A percentile compares a stretch with the other conserved stretches of the same genome.
Evolutionary conservation across 148 eudicot species (phyloP).

Genomic region (Diospyros kaki): DNA sequence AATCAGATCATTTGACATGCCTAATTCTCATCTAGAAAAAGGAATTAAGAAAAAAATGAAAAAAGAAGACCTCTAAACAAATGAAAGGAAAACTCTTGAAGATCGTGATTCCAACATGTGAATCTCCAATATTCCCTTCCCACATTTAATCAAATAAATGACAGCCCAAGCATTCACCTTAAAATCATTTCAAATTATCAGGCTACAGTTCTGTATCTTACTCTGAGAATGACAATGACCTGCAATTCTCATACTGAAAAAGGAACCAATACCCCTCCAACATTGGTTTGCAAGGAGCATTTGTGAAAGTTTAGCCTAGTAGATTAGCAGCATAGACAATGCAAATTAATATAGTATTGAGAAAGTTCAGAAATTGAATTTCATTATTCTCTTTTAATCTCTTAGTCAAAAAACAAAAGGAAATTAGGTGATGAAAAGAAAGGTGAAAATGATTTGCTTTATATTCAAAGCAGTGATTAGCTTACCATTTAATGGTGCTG

Average conservation of each 20-base stretch:
- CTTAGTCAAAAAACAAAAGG: background rate
- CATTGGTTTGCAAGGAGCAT: background rate
- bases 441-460: slow-evolving; percentile 5
- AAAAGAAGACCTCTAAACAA: background rate
- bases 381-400: background rate
- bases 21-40: too few relatives aligned
- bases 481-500: slow-evolving; percentile 90
- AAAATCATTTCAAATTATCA: background rate
- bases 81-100: background rate
- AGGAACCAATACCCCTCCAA: background rate
- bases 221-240: background rate
- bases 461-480: background rate
- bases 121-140: background rate
- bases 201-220: background rate
- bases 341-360: background rate
- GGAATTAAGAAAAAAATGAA: background rate
- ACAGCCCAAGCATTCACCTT: background rate
- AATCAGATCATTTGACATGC: too few relatives aligned
- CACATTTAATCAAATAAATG: background rate
- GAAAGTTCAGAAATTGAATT: slow-evolving; percentile 2
- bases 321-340: background rate
- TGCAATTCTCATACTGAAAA: background rate
- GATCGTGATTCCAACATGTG: background rate
- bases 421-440: background rate
- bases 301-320: background rate